Evolutionary conservation across 2,329 filamentous ascomycete genomes (phyloP).

Genomic region (Fusarium penzigii): DNA sequence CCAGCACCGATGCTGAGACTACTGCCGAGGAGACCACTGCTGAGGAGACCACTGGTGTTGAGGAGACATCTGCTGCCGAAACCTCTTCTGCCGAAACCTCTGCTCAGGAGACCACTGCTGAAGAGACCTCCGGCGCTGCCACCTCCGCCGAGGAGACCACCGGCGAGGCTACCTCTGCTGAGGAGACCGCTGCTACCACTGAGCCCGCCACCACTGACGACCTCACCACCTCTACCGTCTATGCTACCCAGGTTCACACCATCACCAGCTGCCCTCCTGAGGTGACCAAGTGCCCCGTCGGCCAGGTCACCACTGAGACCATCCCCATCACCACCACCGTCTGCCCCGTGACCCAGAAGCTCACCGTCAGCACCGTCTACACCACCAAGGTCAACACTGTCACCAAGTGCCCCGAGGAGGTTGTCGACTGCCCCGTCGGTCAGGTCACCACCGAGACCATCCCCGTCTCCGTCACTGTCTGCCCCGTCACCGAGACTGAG

Average conservation of each 20-base stretch:
- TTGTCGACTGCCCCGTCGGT: constrained; percentile 31
- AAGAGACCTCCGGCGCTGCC: constrained; percentile 1
- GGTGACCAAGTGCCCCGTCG: constrained; percentile 31
- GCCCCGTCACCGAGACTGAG: constrained; percentile 1
- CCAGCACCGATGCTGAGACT: neutral
- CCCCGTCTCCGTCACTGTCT: neutral
- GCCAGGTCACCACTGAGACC: constrained; percentile 25
- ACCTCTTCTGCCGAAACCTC: neutral
- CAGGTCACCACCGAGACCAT: constrained; percentile 21
- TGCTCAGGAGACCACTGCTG: neutral
- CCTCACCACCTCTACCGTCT: constrained; percentile 32
- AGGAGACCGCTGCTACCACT: neutral
- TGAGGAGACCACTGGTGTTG: neutral
- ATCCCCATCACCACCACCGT: constrained; percentile 6
- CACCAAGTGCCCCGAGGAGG: constrained; percentile 27
- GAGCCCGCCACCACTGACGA: neutral
- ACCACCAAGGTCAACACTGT: constrained; percentile 30
- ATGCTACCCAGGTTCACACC: constrained; percentile 28
- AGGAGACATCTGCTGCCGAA: neutral
- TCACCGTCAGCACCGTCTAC: constrained; percentile 27
- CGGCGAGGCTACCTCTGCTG: constrained; percentile 1
- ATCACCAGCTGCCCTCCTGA: constrained; percentile 30
- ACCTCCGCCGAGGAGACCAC: constrained; percentile 1
- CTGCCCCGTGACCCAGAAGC: neutral
- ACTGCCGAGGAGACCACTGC: neutral